Base-by-base conservation (phyloP, 2,329 filamentous ascomycete genomes). In the Coniochaeta ligniaria region DNA sequence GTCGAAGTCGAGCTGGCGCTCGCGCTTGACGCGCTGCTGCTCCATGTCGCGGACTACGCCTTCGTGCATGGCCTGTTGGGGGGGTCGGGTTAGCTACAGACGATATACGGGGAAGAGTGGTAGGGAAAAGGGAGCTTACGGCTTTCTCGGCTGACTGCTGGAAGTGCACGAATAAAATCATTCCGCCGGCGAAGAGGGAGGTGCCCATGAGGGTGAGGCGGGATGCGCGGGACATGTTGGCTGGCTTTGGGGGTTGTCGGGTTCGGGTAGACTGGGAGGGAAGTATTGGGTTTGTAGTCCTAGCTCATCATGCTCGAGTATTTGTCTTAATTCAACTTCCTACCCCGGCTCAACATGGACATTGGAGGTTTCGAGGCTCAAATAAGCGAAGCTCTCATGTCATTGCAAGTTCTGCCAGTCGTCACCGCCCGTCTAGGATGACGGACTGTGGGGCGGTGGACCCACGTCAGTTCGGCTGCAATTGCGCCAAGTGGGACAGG, bases 31-130 rank as follows among this genome's bases (percentile, higher is more conserved):
- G 54, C 90, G 87, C 73, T 96, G 93, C 71, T 96, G 92, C 71
- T 98, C 94, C 81, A 97, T 90, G 71, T 99, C 95, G 65, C 94
- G 90, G 65, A 98, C 80, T 47, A 99, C 95, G 52, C 95, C 95
- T 66, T 89, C 85, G 71, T 99, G 95, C 95, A 99, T 99, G 61
- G 91, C 90, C 95, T 94, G 64, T n/a, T 28, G n/a, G n/a, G 11
- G 26, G 3, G 17, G 12, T 9, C 22, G 22, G 36, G 20, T 26
- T 33, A 12, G 57, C 55, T 17, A 22, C n/a, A 9, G 6, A 47
- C 11, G 22, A 57, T 9, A 17, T 11, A 16, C 22, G 28, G 22
- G 9, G 17, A 24, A 3, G 50, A 35, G 45, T 28, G 54, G 17
- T 17, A 28, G 5, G 28, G 31, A 16, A 36, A 36, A 76, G 64